Evolutionary conservation across 176 grass and related monocot species (phyloP), one percentile per base, ranked within the genome.

Genomic region (Ampelocalamus luodianensis): DNA sequence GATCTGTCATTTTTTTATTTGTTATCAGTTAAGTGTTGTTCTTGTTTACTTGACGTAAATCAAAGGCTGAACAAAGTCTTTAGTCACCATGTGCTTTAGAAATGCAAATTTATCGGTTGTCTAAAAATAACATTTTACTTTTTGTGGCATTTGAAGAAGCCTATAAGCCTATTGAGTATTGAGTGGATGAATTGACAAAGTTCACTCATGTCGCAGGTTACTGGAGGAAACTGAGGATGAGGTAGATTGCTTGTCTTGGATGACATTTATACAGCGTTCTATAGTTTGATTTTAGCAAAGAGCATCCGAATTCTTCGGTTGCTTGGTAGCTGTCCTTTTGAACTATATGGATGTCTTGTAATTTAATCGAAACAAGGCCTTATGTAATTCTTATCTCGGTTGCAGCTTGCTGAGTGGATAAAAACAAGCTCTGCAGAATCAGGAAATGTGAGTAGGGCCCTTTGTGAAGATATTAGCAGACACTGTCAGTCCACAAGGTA

Each of bases 211-310:
- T 13, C 42, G 44, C 85, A 95, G 95, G 89, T 92, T 98, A 70
- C 77, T 98, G 86, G 96, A 98, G 83, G 93, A 98, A 67, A 95
- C 89, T 2, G 96, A 95, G 87, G 96, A 98, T 82, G 88, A 98
- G 88, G 93, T 95, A 75, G 9, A 49, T 45, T 60, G 42, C 65
- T 71, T 78, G 23, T 51, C 42, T 81, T 65, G 23, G 40, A 39
- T 85, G 23, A 8, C 11, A 72, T 77, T 50, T 0, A 26, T 38
- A 65, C 8, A 50, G 3, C 46, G 38, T 18, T 88, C 22, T 54
- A 7, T 46, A 48, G 3, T 55, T 74, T 8, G 20, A 53, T 68
- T 72, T 72, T 79, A 17, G 22, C 17, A 74, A 72, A 82, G 56
- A 48, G 36, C 23, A 72, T 20, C 55, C 44, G 51, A 72, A 8